Evolutionary conservation across 1,284 basidiomycete genomes (phyloP).

Genomic region (Rhodotorula glutinis): DNA sequence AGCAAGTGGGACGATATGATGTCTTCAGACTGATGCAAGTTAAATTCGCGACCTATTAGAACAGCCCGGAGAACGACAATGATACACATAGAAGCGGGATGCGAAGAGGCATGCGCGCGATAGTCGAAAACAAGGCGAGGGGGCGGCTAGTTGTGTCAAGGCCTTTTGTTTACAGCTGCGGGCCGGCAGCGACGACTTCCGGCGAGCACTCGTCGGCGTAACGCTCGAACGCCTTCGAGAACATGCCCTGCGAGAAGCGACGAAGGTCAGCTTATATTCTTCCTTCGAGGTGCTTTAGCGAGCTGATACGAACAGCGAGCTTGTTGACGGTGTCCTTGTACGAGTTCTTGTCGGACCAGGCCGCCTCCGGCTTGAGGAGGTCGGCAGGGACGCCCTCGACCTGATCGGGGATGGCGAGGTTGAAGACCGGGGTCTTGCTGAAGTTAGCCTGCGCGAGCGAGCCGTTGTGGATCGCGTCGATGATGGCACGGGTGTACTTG

Average conservation of each 20-base stretch:
- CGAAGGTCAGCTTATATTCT: background rate
- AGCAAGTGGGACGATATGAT: no score
- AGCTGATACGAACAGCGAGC: conserved; percentile 54
- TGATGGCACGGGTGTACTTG: conserved; percentile 88
- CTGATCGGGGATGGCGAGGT: conserved; percentile 62
- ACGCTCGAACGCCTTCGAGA: conserved; percentile 82
- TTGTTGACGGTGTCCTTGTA: conserved; percentile 64
- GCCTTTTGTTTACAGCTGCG: background rate
- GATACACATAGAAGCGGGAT: no score
- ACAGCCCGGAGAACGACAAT: no score
- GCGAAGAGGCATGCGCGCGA: no score
- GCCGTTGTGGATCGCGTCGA: conserved; percentile 95
- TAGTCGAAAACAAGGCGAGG: background rate
- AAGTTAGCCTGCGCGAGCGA: conserved; percentile 80
- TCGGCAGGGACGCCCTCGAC: conserved; percentile 78
- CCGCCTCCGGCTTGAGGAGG: conserved; percentile 72
- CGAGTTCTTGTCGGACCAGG: conserved; percentile 6
- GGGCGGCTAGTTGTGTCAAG: no score
- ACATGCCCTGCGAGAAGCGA: conserved; percentile 59
- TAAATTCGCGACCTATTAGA: no score
- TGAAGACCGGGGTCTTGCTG: conserved; percentile 64
- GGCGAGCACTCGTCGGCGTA: conserved; percentile 66
- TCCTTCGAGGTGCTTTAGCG: background rate
- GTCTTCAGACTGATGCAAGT: no score
- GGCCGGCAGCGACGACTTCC: conserved; percentile 35